Base-by-base conservation (phyloP, 139 green algal genomes). In the Chlamydomonas applanata region DNA sequence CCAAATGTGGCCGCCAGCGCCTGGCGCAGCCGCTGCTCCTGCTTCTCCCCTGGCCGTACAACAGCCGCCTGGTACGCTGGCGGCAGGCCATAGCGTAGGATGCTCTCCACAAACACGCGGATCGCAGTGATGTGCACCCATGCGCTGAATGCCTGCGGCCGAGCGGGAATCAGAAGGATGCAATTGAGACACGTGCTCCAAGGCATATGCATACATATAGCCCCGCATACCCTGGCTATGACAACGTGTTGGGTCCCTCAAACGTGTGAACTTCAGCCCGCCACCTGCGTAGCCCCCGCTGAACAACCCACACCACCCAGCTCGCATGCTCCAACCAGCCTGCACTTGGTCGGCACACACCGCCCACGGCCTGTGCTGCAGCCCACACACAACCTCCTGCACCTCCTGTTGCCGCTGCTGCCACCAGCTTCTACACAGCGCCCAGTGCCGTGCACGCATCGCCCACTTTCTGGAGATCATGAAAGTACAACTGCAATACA, bases 31-130 rank as follows among this genome's bases (percentile, higher is more conserved):
- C 85, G 86, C 13, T 45, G 75, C 40, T 89, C 82, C 49, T 66
- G 44, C 81, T 94, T 96, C 2, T 83, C 73, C 29, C 83, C 76
- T 16, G 94, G 93, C 74, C 89, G 83, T 49, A 97, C 85, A 1
- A 98, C 73, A 1, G 83, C 90, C 0, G 89, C 86, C 57, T 78
- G 71, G 46, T 88, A 94, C 17, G 46, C 63, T 2, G 96, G 96
- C 16, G 96, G 96, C 70, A 99, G 87, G 20, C 96, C 96, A 79
- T 99, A 99, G 4, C 96, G 88, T 76, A 99, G 80, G 49, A 99
- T 97, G 84, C 86, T 94, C 84, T 99, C 96, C 52, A 97, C 91
- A 83, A 99, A 99, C 27, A 99, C 75, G 19, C 96, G 87, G 33
- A 99, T 86, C 0, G 91, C 91, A 24, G 78, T 88, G 22, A 98